phyloP scores from a whole-genome alignment of 73 alveolate genomes.

The Paramecium sonneborni region DNA sequence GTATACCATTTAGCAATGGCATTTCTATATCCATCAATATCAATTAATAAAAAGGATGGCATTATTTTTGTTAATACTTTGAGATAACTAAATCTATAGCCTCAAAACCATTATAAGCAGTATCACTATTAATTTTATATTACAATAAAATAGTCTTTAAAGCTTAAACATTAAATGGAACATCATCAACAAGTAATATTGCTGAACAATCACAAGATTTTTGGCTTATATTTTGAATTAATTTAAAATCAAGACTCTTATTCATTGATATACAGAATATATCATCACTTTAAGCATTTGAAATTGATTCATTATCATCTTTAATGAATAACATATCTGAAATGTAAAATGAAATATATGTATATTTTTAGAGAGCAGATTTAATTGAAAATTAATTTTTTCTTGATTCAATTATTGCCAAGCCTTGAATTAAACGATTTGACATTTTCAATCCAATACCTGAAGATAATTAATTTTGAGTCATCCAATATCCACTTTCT shows the following conservation, averaged over 20 bases:
- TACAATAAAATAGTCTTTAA: not conserved
- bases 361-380: not conserved
- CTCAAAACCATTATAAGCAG: conserved; percentile 24
- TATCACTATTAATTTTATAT: not conserved
- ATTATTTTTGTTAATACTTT: not conserved
- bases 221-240: not conserved
- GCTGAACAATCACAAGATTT: not conserved
- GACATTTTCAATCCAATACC: conserved; percentile 21
- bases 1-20: conserved; percentile 22
- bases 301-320: not conserved
- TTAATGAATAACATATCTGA: not conserved
- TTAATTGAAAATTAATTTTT: not conserved
- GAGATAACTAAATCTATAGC: not conserved
- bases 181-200: conserved; percentile 38
- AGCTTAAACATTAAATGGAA: conserved; percentile 30
- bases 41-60: not conserved
- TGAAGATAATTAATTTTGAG: not conserved
- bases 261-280: not conserved
- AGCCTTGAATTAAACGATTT: conserved; percentile 2
- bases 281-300: not conserved
- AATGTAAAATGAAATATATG: not conserved
- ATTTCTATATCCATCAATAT: conserved; percentile 45
- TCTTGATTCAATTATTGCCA: not conserved
- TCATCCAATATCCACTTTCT: conserved; percentile 7
- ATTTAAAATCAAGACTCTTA: not conserved